Conservation (phyloP, 208 protist genomes). For the Leptomonas pyrrhocoris region DNA sequence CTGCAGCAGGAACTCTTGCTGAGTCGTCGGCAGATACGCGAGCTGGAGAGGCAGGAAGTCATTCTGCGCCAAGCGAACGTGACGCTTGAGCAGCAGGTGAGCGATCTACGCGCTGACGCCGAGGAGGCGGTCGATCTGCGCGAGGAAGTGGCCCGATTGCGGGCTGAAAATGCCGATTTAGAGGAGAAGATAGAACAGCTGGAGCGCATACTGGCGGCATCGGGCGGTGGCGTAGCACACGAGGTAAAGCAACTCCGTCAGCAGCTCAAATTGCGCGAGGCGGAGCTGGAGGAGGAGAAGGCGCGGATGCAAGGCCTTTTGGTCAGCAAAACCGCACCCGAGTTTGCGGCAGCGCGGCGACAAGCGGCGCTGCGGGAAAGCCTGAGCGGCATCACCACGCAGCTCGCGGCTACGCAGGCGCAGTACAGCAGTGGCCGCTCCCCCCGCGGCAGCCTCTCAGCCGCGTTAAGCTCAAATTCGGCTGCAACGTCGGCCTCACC, state of each 20-base stretch:
- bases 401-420: slow-evolving; percentile 36
- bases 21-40: slow-evolving; percentile 42
- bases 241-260: slow-evolving; percentile 34
- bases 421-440: slow-evolving; percentile 18
- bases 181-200: slow-evolving; percentile 34
- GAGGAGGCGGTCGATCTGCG: slow-evolving; percentile 26
- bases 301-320: slow-evolving; percentile 13
- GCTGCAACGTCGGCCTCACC: not conserved
- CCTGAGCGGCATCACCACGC: slow-evolving; percentile 43
- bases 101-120: slow-evolving; percentile 9
- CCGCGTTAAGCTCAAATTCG: not conserved
- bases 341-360: slow-evolving; percentile 31
- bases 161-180: slow-evolving; percentile 36
- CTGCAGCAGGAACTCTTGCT: slow-evolving; percentile 61
- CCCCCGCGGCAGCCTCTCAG: slow-evolving; percentile 3
- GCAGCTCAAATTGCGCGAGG: slow-evolving; percentile 35
- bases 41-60: slow-evolving; percentile 44
- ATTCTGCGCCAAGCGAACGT: slow-evolving; percentile 31
- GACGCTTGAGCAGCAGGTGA: slow-evolving; percentile 29
- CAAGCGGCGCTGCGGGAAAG: slow-evolving; percentile 45
- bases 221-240: slow-evolving; percentile 19
- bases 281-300: slow-evolving; percentile 40
- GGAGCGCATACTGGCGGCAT: slow-evolving; percentile 25
- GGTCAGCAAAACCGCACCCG: slow-evolving; percentile 29
- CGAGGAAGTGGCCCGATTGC: slow-evolving; percentile 26